Conservation (phyloP, 2,329 filamentous ascomycete genomes). For the Aspergillus pseudonomiae region DNA sequence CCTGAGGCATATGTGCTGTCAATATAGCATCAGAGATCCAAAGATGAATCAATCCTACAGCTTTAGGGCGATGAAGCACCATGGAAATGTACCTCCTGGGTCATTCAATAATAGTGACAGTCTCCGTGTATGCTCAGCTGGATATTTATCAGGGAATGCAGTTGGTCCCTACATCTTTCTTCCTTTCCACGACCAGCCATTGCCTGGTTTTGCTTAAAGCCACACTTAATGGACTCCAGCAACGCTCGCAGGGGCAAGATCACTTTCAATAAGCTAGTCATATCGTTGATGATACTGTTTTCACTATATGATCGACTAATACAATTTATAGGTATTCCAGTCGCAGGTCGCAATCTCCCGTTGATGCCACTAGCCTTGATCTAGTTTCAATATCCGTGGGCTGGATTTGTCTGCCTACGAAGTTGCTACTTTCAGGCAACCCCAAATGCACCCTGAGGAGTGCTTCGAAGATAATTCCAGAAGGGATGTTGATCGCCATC, state of each 20-base stretch:
- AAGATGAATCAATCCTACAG: not conserved
- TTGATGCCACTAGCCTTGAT: not conserved
- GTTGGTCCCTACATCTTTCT: not conserved
- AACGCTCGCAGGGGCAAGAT: not conserved
- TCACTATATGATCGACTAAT: not conserved
- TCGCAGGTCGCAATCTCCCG: not conserved
- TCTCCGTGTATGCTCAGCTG: not conserved
- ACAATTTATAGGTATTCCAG: not conserved
- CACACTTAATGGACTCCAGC: not conserved
- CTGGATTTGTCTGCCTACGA: not conserved
- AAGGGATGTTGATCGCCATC: not conserved
- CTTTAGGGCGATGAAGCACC: not conserved
- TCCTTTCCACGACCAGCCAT: not conserved
- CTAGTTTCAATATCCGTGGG: not conserved
- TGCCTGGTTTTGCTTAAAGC: not conserved
- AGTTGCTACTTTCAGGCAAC: not conserved
- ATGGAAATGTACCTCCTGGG: not conserved
- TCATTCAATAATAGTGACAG: not conserved
- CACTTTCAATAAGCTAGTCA: not conserved
- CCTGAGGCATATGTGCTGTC: constrained; percentile 7
- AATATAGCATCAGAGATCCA: not conserved
- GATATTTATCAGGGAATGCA: not conserved
- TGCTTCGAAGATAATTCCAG: not conserved
- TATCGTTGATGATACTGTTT: not conserved
- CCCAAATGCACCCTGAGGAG: not conserved